Evolutionary conservation across 164 flowering plant species (phyloP).

Genomic region (Nymphaea thermarum): DNA sequence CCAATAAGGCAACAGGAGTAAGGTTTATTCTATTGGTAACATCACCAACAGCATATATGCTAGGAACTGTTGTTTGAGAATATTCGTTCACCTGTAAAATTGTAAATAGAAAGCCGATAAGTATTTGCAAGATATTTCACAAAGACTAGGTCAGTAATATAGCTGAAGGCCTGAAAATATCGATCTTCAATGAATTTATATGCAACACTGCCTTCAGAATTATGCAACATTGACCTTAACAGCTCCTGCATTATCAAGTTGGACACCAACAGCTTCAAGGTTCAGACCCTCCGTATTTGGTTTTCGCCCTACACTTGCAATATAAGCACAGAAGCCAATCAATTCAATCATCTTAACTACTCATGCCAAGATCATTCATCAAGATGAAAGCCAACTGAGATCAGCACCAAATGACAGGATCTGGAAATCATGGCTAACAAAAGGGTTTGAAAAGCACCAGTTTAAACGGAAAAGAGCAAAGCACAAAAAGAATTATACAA

Average conservation of each 20-base stretch:
- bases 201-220: too few species aligned
- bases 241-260: constrained; percentile 71
- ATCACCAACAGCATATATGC: constrained; percentile 98
- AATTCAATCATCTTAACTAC: not conserved
- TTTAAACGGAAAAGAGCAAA: too few species aligned
- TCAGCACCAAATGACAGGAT: not conserved
- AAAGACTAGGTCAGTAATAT: too few species aligned
- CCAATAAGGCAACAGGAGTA: constrained; percentile 90
- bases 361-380: not conserved
- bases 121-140: too few species aligned
- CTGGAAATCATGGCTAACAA: not conserved
- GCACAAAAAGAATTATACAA: too few species aligned
- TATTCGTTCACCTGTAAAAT: constrained; percentile 69
- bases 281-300: constrained; percentile 91
- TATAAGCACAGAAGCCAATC: not conserved
- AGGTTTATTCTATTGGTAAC: constrained; percentile 84
- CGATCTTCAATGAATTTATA: too few species aligned
- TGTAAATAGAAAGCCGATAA: too few species aligned
- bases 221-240: constrained; percentile 43
- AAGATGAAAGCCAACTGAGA: not conserved
- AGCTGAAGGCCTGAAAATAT: too few species aligned
- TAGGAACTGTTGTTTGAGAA: constrained; percentile 72
- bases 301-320: constrained; percentile 45
- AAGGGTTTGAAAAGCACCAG: not conserved
- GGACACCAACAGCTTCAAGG: constrained; percentile 78